Evolutionary conservation across 208 protist genomes (phyloP), one percentile per base, ranked within the genome.

Genomic region (Leishmania guyanensis): DNA sequence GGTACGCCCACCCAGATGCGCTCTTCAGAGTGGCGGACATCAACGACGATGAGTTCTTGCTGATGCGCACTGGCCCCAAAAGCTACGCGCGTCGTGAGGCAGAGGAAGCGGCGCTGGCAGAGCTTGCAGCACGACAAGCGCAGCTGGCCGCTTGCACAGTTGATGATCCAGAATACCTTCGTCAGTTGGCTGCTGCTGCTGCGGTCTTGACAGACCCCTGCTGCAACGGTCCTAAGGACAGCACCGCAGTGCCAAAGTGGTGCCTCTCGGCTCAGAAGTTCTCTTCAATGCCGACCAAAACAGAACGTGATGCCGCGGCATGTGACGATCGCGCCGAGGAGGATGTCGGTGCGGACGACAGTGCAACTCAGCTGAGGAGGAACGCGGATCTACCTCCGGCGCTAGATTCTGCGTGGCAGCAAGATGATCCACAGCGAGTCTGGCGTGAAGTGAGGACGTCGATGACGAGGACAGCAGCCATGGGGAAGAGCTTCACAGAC

Each of bases 21-120:
- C 81, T 88, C 71, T 95, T 93, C 81, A 79, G 86, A 16, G 84
- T 95, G 26, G 85, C 88, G 2, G 91, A 95, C 81, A 95, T 97
- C 78, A 97, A 95, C 80, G 92, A 95, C 78, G 92, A 97, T 64
- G 90, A 91, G 33, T 94, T 89, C 65, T n/a, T 95, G 39, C 78
- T 78, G 39, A 46, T 87, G 76, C 89, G 91, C 26, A 85, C 85
- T 33, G 90, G 91, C 0, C 85, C 90, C 17, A 75, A 78, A 39
- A 68, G 71, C 69, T 74, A 78, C 65, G 74, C 75, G 22, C 58
- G 62, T 8, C 54, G 62, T 8, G 77, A 85, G 71, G 65, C 65
- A 12, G 75, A 86, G 54, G 68, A 36, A 0, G 79, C 80, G 16
- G 86, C 71, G 66, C 16, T 78, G 69, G 50, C 50, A 22, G 29